A percentile compares a stretch with the other conserved stretches of the same genome.
phyloP scores from a whole-genome alignment of 2,329 filamentous ascomycete genomes.

The Aspergillus uvarum region DNA sequence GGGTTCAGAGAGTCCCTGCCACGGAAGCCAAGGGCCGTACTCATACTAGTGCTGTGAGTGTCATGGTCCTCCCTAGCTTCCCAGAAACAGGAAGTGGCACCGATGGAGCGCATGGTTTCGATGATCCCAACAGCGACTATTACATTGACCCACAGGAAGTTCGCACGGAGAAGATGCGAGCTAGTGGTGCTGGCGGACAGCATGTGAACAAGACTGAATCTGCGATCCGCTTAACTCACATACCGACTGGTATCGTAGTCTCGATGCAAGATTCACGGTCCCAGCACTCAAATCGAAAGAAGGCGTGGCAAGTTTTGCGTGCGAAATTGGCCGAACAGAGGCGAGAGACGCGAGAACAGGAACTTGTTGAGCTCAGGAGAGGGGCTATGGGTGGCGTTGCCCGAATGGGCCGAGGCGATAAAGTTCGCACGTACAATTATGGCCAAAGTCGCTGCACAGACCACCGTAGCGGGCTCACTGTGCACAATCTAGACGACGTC shows the following conservation, averaged over 20 bases:
- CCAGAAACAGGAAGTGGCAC: slow-evolving; percentile 55
- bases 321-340: slow-evolving; percentile 77
- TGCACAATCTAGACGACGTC: slow-evolving; percentile 79
- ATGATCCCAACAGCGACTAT: slow-evolving; percentile 87
- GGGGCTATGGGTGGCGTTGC: slow-evolving; percentile 75
- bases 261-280: slow-evolving; percentile 91
- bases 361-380: slow-evolving; percentile 70
- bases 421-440: slow-evolving; percentile 89
- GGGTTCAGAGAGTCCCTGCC: slow-evolving; percentile 87
- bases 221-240: slow-evolving; percentile 86
- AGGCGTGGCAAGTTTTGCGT: slow-evolving; percentile 81
- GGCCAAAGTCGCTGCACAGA: slow-evolving; percentile 80
- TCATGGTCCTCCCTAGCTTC: slow-evolving; percentile 88
- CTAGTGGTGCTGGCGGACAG: slow-evolving; percentile 88
- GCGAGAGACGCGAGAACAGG: slow-evolving; percentile 79
- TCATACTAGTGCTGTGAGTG: slow-evolving; percentile 88
- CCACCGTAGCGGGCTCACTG: slow-evolving; percentile 76
- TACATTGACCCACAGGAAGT: slow-evolving; percentile 86
- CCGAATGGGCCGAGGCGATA: slow-evolving; percentile 84
- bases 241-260: slow-evolving; percentile 81
- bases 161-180: slow-evolving; percentile 82
- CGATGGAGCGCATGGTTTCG: slow-evolving; percentile 60
- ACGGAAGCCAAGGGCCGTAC: slow-evolving; percentile 90
- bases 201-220: slow-evolving; percentile 99
- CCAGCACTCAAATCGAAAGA: slow-evolving; percentile 83